These are phyloP conservation scores for Fusarium miscanthi DNA, from an alignment of 2,329 filamentous ascomycete species.

Conservation along the genomic window DNA sequence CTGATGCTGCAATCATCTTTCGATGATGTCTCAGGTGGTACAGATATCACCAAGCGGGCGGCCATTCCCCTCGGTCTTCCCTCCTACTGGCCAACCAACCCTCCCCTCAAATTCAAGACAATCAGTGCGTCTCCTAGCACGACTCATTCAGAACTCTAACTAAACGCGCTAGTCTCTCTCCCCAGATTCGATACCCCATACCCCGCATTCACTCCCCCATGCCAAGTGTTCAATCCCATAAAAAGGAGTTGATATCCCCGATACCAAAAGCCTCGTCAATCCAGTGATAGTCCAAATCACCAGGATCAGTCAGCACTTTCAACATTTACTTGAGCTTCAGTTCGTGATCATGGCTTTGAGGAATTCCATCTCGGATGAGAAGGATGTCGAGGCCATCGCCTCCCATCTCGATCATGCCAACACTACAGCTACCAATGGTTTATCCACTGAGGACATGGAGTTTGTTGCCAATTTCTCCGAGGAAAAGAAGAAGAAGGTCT, in stretches of 20 bases:
- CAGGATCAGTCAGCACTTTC: background rate
- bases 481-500: slow-evolving; percentile 36
- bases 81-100: slow-evolving; percentile 10
- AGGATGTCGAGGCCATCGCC: slow-evolving; percentile 31
- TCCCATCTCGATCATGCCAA: slow-evolving; percentile 20
- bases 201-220: slow-evolving; percentile 7
- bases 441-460: slow-evolving; percentile 29
- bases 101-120: background rate
- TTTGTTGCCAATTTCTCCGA: slow-evolving; percentile 36
- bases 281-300: background rate
- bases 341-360: slow-evolving; percentile 14
- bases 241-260: slow-evolving; percentile 14
- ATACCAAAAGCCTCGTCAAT: background rate
- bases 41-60: background rate
- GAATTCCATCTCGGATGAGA: slow-evolving; percentile 23
- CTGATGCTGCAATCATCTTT: background rate
- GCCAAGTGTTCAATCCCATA: slow-evolving; percentile 9
- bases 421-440: background rate
- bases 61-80: slow-evolving; percentile 8
- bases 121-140: background rate
- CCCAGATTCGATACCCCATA: slow-evolving; percentile 29
- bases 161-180: background rate
- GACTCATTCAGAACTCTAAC: background rate
- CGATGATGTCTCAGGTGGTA: background rate
- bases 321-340: background rate